phyloP scores from a whole-genome alignment of 441 rosid species.

The Populus trichocarpa region DNA sequence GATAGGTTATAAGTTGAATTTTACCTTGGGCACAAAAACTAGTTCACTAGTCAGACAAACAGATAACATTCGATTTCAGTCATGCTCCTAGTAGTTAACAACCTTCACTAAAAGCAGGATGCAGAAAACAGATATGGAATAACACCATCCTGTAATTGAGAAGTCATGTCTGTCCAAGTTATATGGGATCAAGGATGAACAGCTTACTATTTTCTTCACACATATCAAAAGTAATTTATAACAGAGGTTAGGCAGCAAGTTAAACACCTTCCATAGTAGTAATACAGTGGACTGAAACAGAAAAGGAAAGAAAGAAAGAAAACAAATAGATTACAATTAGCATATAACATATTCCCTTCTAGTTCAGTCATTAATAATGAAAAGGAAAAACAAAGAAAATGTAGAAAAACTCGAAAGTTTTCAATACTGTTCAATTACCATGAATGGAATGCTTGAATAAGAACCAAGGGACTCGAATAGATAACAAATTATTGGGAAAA shows the following conservation, averaged over 20 bases:
- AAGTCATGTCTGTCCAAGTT: neutral
- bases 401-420: no score
- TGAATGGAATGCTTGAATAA: neutral
- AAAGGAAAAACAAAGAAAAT: neutral
- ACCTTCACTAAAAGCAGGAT: neutral
- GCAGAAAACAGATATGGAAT: neutral
- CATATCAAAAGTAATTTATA: neutral
- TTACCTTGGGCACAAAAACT: neutral
- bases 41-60: neutral
- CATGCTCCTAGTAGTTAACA: neutral
- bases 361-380: neutral
- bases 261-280: neutral
- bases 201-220: neutral
- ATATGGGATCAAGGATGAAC: neutral
- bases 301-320: no score
- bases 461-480: neutral
- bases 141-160: neutral
- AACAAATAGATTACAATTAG: neutral
- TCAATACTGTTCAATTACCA: neutral
- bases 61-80: no score
- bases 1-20: neutral
- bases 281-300: neutral
- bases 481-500: neutral
- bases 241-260: neutral
- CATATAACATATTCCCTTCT: neutral